Conservation (phyloP, 2,329 filamentous ascomycete species). For the Immersiporthe knoxdaviesiana region DNA sequence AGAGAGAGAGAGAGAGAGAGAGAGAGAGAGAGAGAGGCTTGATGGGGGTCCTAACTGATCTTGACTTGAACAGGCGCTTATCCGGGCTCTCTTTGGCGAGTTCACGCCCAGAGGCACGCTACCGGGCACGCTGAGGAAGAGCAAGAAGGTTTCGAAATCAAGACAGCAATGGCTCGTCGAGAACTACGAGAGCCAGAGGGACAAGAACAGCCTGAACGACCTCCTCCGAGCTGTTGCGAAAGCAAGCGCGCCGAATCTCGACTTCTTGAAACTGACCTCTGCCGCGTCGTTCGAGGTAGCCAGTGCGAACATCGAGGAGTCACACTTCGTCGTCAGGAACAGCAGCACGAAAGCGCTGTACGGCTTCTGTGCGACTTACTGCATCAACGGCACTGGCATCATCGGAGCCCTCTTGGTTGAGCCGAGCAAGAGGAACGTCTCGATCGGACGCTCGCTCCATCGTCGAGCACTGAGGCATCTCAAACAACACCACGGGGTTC, state of each 20-base stretch:
- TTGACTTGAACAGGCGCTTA: conserved; percentile 57
- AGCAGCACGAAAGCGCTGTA: conserved; percentile 90
- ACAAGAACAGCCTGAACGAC: conserved; percentile 73
- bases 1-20: too few species aligned
- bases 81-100: conserved; percentile 83
- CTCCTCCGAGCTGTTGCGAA: conserved; percentile 73
- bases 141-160: conserved; percentile 84
- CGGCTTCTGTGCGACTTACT: conserved; percentile 90
- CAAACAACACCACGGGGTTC: conserved; percentile 69
- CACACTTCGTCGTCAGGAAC: conserved; percentile 91
- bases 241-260: conserved; percentile 66
- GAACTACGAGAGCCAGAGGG: conserved; percentile 78
- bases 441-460: conserved; percentile 88
- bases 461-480: conserved; percentile 80
- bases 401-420: conserved; percentile 91
- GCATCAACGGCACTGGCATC: conserved; percentile 70
- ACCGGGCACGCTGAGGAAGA: conserved; percentile 80
- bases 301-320: conserved; percentile 72
- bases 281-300: conserved; percentile 77
- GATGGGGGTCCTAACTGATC: background rate
- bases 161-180: conserved; percentile 95
- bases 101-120: conserved; percentile 61
- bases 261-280: conserved; percentile 70
- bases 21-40: too few species aligned
- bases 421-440: conserved; percentile 80